Evolutionary conservation across 495 filamentous ascomycete species (phyloP), one percentile per base, ranked within the genome.

Genomic region (Cairneyella variabilis): DNA sequence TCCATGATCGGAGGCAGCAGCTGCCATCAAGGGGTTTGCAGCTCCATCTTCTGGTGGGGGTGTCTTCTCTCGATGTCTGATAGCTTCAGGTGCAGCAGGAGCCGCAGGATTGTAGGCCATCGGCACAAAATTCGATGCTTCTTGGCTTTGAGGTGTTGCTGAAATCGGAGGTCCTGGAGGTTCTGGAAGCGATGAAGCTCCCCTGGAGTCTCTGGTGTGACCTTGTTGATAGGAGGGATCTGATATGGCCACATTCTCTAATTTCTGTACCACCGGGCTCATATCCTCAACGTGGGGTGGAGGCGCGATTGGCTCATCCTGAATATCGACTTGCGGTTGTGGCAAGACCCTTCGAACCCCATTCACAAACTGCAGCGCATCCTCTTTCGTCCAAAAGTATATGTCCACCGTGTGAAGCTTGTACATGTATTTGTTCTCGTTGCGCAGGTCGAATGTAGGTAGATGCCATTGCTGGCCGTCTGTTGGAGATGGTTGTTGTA

Each of bases 101-200:
- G 91, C 90, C 0, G 91, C 90, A 0, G 91, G 91, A 67, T 96
- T 96, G 60, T 96, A 96, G 2, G 89, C 80, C 48, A 93, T 78
- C n/a, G 89, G 88, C n/a, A 76, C 74, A 46, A 79, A 62, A 30
- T 68, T 65, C 22, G 73, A 66, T 45, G 79, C 76, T 16, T 82
- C 66, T 21, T 69, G 54, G 23, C 59, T 60, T 57, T 65, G 71
- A 39, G 71, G 72, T 23, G 68, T 59, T 44, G 54, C 58, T 14
- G 61, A 60, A 34, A 53, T 51, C 16, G 58, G 62, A 23, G 62
- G 59, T 20, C 58, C 62, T 20, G 58, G 62, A 23, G 62, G 59
- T 20, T 55, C 62, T 30, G 58, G 52, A 18, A 64, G 54, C 8
- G 57, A 36, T 30, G 53, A 43, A 9, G 68, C 45, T n/a, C 71